Conservation (phyloP, 1,139 yeast species). For the Hansenula lynferdii region DNA sequence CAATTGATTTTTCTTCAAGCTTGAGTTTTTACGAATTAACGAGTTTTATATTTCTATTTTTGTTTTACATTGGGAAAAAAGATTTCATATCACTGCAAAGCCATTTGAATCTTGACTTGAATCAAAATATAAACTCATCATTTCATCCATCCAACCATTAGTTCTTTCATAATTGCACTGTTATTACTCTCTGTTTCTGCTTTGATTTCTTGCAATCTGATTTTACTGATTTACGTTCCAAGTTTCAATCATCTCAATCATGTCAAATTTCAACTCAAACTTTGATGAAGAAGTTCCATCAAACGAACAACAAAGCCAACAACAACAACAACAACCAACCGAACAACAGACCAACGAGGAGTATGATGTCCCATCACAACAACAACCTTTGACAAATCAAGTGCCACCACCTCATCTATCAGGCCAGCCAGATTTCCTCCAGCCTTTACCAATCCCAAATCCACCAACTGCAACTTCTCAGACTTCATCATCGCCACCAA, state of each 20-base stretch:
- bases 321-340: slow-evolving; percentile 2
- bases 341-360: neutral
- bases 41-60: too few relatives aligned
- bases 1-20: too few relatives aligned
- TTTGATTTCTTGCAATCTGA: neutral
- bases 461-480: slow-evolving; percentile 42
- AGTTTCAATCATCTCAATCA: neutral
- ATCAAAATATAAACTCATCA: too few relatives aligned
- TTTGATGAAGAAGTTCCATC: neutral
- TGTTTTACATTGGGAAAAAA: too few relatives aligned
- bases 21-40: too few relatives aligned
- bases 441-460: slow-evolving; percentile 32
- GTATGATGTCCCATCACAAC: neutral
- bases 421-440: slow-evolving; percentile 12
- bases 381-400: neutral
- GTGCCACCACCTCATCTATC: neutral
- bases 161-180: too few relatives aligned
- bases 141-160: too few relatives aligned
- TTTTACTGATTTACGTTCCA: neutral
- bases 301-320: neutral
- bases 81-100: too few relatives aligned
- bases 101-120: too few relatives aligned
- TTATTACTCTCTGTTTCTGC: too few relatives aligned
- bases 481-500: slow-evolving; percentile 37
- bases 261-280: slow-evolving; percentile 1